Conservation (phyloP, 2,329 filamentous ascomycete species). For the Colletotrichum liriopes region DNA sequence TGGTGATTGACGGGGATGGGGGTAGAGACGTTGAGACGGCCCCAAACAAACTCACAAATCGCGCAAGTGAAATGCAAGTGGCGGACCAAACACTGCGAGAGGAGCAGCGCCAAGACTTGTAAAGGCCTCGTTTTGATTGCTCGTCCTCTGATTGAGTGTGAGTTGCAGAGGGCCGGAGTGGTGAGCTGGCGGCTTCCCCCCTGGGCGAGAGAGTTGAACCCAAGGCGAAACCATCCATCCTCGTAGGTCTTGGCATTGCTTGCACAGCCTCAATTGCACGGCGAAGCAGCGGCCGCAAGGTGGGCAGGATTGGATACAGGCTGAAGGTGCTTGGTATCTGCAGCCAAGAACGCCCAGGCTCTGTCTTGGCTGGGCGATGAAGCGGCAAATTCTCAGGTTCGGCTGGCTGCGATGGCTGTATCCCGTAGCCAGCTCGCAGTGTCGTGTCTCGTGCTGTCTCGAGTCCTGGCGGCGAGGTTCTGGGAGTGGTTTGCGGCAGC, state of each 20-base stretch:
- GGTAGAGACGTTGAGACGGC: constrained; percentile 24
- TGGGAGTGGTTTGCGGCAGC: neutral
- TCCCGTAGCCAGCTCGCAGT: constrained; percentile 10
- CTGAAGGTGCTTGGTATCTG: constrained; percentile 39
- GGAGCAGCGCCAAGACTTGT: constrained; percentile 32
- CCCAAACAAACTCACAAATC: constrained; percentile 33
- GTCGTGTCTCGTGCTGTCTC: constrained; percentile 8
- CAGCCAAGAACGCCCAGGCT: constrained; percentile 40
- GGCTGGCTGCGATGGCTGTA: constrained; percentile 14
- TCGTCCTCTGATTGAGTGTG: constrained; percentile 13
- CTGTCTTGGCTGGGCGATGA: constrained; percentile 36
- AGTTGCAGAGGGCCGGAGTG: neutral
- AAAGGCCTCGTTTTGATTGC: constrained; percentile 40
- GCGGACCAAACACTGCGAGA: constrained; percentile 26
- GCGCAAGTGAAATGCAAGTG: constrained; percentile 34
- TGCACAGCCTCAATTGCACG: constrained; percentile 40
- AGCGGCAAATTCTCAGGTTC: constrained; percentile 35
- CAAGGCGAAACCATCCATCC: constrained; percentile 39
- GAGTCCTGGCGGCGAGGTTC: neutral
- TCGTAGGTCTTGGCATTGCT: constrained; percentile 38
- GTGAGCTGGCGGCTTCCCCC: constrained; percentile 3
- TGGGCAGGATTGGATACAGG: constrained; percentile 17
- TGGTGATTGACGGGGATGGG: constrained; percentile 32
- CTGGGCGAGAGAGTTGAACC: constrained; percentile 35
- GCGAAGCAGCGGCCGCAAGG: constrained; percentile 35